These are phyloP conservation scores for Amaranthus cruentus DNA, from an alignment of 148 eudicot genomes.

Conservation along the genomic window DNA sequence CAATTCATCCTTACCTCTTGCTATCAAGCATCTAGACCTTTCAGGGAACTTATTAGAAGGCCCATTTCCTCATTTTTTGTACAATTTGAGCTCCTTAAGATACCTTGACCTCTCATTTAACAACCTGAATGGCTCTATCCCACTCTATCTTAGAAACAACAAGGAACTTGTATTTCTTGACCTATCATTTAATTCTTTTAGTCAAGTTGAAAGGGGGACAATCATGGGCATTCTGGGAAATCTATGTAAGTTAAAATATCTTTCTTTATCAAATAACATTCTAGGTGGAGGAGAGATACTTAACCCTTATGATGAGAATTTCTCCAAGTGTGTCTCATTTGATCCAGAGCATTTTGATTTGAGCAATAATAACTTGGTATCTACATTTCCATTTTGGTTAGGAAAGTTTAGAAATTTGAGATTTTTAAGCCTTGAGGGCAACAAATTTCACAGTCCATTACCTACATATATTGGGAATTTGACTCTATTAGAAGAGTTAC, in stretches of 20 bases:
- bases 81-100: conserved; percentile 15
- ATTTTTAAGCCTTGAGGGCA: background rate
- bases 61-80: background rate
- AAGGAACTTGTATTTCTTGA: background rate
- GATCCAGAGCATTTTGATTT: conserved; percentile 16
- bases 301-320: background rate
- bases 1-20: too few relatives aligned
- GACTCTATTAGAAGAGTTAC: conserved; percentile 10
- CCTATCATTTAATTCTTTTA: conserved; percentile 14
- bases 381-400: conserved; percentile 14
- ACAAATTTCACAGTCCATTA: conserved; percentile 8
- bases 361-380: background rate
- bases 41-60: conserved; percentile 13
- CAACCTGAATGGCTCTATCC: conserved; percentile 6
- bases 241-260: conserved; percentile 6
- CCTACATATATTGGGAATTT: conserved; percentile 16
- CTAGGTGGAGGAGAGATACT: background rate
- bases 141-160: conserved; percentile 1
- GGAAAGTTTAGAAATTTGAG: conserved; percentile 4
- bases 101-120: conserved; percentile 28
- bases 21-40: background rate
- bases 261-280: background rate
- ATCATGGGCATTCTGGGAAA: conserved; percentile 15
- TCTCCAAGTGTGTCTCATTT: conserved; percentile 1
- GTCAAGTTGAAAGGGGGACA: conserved; percentile 24